phyloP scores from a whole-genome alignment of 768 basidiomycete genomes.

The Lentinula sp. region DNA sequence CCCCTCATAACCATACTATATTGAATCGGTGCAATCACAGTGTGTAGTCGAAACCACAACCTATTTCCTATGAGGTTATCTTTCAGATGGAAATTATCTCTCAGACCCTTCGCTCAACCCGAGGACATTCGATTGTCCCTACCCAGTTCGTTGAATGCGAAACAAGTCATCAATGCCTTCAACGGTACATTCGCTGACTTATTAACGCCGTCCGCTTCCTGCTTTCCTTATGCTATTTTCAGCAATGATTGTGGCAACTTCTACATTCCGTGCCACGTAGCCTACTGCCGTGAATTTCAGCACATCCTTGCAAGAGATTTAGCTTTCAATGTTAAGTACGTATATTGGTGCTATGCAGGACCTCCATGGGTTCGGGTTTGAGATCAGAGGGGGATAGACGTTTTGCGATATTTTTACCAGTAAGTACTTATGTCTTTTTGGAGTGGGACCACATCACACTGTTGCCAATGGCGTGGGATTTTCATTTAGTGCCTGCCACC shows the following conservation, averaged over 20 bases:
- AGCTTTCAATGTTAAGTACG: slow-evolving; percentile 19
- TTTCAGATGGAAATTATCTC: slow-evolving; percentile 35
- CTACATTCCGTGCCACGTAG: slow-evolving; percentile 25
- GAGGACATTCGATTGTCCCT: slow-evolving; percentile 26
- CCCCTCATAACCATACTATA: too few species aligned
- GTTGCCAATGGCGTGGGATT: slow-evolving; percentile 29
- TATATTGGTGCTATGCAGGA: slow-evolving; percentile 39
- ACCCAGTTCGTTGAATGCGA: slow-evolving; percentile 23
- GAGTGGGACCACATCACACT: slow-evolving; percentile 20
- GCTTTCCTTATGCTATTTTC: slow-evolving; percentile 24
- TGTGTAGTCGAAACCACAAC: slow-evolving; percentile 34
- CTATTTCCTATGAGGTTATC: slow-evolving; percentile 33
- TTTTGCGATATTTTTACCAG: slow-evolving; percentile 34
- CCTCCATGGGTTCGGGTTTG: slow-evolving; percentile 33
- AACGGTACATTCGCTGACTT: slow-evolving; percentile 33
- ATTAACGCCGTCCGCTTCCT: slow-evolving; percentile 32
- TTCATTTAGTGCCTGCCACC: slow-evolving; percentile 21
- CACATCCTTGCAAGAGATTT: slow-evolving; percentile 26
- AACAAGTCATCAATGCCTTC: slow-evolving; percentile 18
- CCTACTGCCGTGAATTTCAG: slow-evolving; percentile 29
- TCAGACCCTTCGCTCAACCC: slow-evolving; percentile 20
- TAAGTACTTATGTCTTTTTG: slow-evolving; percentile 22
- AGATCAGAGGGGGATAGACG: slow-evolving; percentile 28
- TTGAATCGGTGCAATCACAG: slow-evolving; percentile 15
- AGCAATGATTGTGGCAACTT: slow-evolving; percentile 23